phyloP scores from a whole-genome alignment of 2,329 filamentous ascomycete genomes.

The Thielaviopsis ethacetica region DNA sequence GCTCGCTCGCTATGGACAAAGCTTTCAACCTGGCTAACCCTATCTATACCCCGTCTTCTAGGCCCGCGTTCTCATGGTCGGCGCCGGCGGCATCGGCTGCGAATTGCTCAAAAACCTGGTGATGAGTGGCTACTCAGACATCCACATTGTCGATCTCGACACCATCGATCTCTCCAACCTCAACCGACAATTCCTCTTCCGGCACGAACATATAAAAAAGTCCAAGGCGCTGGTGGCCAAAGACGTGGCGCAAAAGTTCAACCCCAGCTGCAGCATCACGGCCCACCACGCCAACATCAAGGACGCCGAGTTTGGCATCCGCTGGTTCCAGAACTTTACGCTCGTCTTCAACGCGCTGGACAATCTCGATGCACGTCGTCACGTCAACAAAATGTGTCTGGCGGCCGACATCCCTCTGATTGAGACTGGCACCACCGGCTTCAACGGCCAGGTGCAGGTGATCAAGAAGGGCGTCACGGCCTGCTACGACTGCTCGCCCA shows the following conservation, averaged over 20 bases:
- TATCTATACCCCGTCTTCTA: slow-evolving; percentile 23
- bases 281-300: slow-evolving; percentile 94
- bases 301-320: slow-evolving; percentile 66
- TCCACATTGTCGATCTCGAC: slow-evolving; percentile 91
- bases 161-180: slow-evolving; percentile 97
- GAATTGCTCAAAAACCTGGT: slow-evolving; percentile 95
- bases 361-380: slow-evolving; percentile 80
- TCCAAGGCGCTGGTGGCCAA: slow-evolving; percentile 89
- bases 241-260: slow-evolving; percentile 79
- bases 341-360: slow-evolving; percentile 95
- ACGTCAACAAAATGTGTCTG: slow-evolving; percentile 96
- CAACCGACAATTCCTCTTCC: slow-evolving; percentile 93
- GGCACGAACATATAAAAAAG: slow-evolving; percentile 95
- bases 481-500: slow-evolving; percentile 88
- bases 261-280: slow-evolving; percentile 70
- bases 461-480: slow-evolving; percentile 86
- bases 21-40: background rate
- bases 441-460: slow-evolving; percentile 93
- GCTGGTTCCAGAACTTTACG: slow-evolving; percentile 71
- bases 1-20: background rate
- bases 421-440: slow-evolving; percentile 93
- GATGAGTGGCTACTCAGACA: slow-evolving; percentile 77
- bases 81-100: slow-evolving; percentile 92
- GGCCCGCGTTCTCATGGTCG: slow-evolving; percentile 83
- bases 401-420: slow-evolving; percentile 80